Evolutionary conservation across 805 yeast species (phyloP).

Genomic region (Ogataea glucozyma): DNA sequence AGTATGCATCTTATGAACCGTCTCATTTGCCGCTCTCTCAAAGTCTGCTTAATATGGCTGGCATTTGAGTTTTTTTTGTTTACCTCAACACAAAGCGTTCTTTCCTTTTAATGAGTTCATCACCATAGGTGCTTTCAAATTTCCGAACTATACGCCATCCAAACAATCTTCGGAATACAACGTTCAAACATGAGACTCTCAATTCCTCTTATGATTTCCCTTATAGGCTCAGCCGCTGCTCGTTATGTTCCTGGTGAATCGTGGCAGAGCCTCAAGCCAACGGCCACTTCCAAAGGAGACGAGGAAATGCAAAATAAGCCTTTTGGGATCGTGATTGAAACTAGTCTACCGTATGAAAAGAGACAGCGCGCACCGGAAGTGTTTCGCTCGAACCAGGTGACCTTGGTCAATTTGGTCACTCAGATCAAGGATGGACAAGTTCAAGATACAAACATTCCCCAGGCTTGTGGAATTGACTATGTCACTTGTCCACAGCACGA

Average conservation of each 20-base stretch:
- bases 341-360: background rate
- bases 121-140: no score
- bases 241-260: constrained; percentile 1
- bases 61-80: no score
- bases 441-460: constrained; percentile 2
- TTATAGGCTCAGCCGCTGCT: background rate
- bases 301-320: constrained; percentile 1
- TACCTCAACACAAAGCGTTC: no score
- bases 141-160: no score
- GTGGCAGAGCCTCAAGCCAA: constrained; percentile 3
- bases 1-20: no score
- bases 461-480: constrained; percentile 1
- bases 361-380: background rate
- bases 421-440: constrained; percentile 3
- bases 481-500: constrained; percentile 5
- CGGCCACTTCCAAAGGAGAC: background rate
- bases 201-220: background rate
- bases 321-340: constrained; percentile 5
- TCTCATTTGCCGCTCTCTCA: no score
- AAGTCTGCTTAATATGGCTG: no score
- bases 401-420: constrained; percentile 3
- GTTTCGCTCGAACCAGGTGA: background rate
- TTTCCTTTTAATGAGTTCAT: no score
- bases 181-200: background rate
- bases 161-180: no score